Evolutionary conservation across 139 green algal species (phyloP).

Genomic region (Picochlorum sp.): DNA sequence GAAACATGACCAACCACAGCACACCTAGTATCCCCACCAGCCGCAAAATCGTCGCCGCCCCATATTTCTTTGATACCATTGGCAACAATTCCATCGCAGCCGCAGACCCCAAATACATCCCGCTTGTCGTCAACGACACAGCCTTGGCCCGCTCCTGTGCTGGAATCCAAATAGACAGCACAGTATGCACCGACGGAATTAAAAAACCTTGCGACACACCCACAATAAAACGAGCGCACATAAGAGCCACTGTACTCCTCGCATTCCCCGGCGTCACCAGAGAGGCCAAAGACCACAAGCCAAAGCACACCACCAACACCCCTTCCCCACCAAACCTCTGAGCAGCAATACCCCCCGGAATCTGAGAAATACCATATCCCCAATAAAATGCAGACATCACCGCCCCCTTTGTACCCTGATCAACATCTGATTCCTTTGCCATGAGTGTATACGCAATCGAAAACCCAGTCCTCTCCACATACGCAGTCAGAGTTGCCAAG

Average conservation of each 20-base stretch:
- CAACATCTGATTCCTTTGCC: constrained; percentile 43
- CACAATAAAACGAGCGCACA: constrained; percentile 50
- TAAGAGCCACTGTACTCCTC: constrained; percentile 19
- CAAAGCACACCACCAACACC: constrained; percentile 76
- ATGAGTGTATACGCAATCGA: constrained; percentile 87
- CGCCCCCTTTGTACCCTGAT: constrained; percentile 50
- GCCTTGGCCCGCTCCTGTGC: constrained; percentile 75
- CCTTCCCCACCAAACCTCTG: constrained; percentile 75
- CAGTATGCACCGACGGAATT: constrained; percentile 74
- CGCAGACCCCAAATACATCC: constrained; percentile 96
- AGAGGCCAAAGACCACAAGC: constrained; percentile 63
- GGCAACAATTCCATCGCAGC: constrained; percentile 82
- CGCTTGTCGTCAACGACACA: constrained; percentile 87
- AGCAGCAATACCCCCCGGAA: constrained; percentile 89
- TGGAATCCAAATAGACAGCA: constrained; percentile 68
- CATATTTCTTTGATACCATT: constrained; percentile 38
- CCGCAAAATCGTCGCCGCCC: constrained; percentile 53
- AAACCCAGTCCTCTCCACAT: constrained; percentile 94
- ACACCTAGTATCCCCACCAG: constrained; percentile 62
- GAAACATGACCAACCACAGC: constrained; percentile 72
- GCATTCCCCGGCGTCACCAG: constrained; percentile 62
- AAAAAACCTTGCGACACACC: constrained; percentile 86
- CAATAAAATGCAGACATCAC: constrained; percentile 96
- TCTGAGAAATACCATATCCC: constrained; percentile 87
- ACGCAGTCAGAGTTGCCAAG: constrained; percentile 75